Evolutionary conservation across 306 rosid species (phyloP), one percentile per base, ranked within the genome.

Genomic region (Ziziphus jujuba): DNA sequence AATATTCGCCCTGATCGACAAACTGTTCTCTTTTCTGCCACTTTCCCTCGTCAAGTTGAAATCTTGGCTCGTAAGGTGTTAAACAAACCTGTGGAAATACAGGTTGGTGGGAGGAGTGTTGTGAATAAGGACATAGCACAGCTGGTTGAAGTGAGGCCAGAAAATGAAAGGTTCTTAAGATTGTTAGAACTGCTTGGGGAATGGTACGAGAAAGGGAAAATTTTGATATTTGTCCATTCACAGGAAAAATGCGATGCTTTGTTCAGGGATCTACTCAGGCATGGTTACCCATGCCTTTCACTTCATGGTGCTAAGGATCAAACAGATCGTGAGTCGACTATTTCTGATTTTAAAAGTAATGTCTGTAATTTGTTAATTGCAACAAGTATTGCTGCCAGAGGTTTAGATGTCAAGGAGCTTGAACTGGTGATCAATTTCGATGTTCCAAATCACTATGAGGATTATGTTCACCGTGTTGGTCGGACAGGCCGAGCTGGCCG

Each of bases 71-170:
- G n/a, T n/a, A n/a, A n/a, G n/a, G n/a, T n/a, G n/a, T n/a, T n/a
- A n/a, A n/a, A n/a, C n/a, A n/a, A n/a, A n/a, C n/a, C n/a, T n/a
- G n/a, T n/a, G n/a, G n/a, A n/a, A n/a, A n/a, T n/a, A n/a, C n/a
- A n/a, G n/a, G n/a, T n/a, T n/a, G 98, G 98, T 59, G 96, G 98
- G 67, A 87, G 95, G 83, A 92, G 98, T 83, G 96, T 92, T 72
- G 98, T 89, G 64, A 92, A 89, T 75, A 92, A 87, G 83, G 96
- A 89, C 84, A 92, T 92, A 58, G 43, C 80, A 9, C 96, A 92
- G 84, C 72, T 87, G 66, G 91, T 92, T 65, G 98, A 92, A 76
- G 88, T 92, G 81, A 84, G 96, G 63, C 91, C 83, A 0, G 95
- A 89, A 78, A 85, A 77, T 77, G 91, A 85, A 71, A 87, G 96